Base-by-base conservation (phyloP, 495 filamentous ascomycete species). In the Neurospora sp. region DNA sequence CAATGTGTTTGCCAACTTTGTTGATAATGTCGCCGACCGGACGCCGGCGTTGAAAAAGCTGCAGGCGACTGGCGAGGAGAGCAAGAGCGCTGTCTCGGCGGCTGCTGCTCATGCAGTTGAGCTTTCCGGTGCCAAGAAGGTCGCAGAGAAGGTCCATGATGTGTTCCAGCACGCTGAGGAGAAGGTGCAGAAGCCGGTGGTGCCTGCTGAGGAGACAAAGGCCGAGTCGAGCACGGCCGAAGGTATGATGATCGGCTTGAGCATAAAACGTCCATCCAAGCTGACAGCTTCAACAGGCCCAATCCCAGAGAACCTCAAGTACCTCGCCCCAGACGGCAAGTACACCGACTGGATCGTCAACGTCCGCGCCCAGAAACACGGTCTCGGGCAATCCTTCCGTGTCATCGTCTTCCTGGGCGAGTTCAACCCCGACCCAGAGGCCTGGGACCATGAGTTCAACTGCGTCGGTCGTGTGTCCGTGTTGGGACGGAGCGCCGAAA, bases 321-420 rank as follows among this genome's bases (percentile, higher is more conserved):
- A 81, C 70, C 78, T 80, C n/a, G 76, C 78, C 15, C 79, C 79
- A 2, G 69, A 78, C 72, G 78, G 76, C 76, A 78, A 77, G 43
- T 86, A 83, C 74, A 83, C 79, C 39, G 83, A 86, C 71, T 86
- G 81, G 76, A 76, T 86, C 36, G 74, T 80, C 74, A 84, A 84
- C 75, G 71, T 86, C 40, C 79, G 81, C 71, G 79, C 79, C 13
- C 72, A 79, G 48, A 86, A 85, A 72, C 83, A 85, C 74, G 76
- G 78, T 9, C 79, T 85, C 2, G 78, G 76, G 21, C 76, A 79
- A 54, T 78, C 84, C 31, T 86, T 80, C 82, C 77, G 76, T 21
- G 73, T 85, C 2, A 77, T 84, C 70, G 76, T 84, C 71, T 85
- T 86, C 80, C 77, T 86, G 2, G 84, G 84, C 70, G 69, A 71